Base-by-base conservation (phyloP, 177 flowering plant genomes). In the Vitis hybrid region DNA sequence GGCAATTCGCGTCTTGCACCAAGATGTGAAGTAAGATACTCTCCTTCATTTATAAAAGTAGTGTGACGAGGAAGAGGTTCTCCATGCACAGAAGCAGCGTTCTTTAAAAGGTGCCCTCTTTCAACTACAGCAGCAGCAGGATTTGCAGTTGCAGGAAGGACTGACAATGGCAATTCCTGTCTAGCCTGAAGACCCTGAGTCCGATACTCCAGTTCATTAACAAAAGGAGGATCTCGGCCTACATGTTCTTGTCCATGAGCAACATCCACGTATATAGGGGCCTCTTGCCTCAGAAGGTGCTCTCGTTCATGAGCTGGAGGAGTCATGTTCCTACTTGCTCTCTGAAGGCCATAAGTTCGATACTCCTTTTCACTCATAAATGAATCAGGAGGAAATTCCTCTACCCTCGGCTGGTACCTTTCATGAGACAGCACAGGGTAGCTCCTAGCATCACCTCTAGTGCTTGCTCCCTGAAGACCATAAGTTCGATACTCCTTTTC, bases 401-500 rank as follows among this genome's bases (percentile, higher is more conserved):
- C 80, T 60, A 71, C 71, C 10, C 70, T 49, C 52, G 52, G 73
- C 12, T 74, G 71, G 56, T 72, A 79, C 75, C 76, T 79, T 62
- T 76, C 88, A 67, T 54, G 74, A 62, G 78, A 55, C 7, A 57
- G 62, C 57, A 62, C 50, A 51, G 24, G 61, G 46, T 78, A 57
- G 72, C 70, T 67, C 64, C 74, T 76, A 16, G 55, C 60, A 16
- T 73, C 76, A 21, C 62, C 71, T 59, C 52, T 66, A 30, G 62
- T 40, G 59, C 72, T 64, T 40, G 75, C 79, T 51, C 82, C 75
- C 50, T 61, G 73, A 66, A 92, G 91, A 46, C 92, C 95, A 72
- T 76, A 81, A 52, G 82, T 60, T 72, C 83, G 87, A 74, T 90
- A 90, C 21, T 86, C 89, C 75, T 76, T 75, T 76, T 90, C 95